These are phyloP conservation scores for Kodamaea anthophila DNA, from an alignment of 1,139 yeast species.

Conservation along the genomic window DNA sequence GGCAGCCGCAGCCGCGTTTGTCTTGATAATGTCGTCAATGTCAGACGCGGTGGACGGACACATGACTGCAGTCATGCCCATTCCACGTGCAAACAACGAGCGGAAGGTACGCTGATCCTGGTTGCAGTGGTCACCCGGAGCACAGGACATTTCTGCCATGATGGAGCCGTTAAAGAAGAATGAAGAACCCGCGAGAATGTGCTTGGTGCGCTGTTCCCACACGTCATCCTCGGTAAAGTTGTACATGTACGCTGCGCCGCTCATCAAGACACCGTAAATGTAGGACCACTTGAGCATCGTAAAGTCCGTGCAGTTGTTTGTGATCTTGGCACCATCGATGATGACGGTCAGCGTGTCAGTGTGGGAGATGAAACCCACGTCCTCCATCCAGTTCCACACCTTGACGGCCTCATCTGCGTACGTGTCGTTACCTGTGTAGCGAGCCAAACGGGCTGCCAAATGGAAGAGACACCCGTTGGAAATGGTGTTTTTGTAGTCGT, in stretches of 20 bases:
- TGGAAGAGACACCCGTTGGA: constrained; percentile 89
- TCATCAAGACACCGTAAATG: constrained; percentile 72
- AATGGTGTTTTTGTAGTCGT: constrained; percentile 85
- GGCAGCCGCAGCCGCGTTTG: constrained; percentile 78
- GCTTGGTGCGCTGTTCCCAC: constrained; percentile 62
- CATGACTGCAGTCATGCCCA: constrained; percentile 68
- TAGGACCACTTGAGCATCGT: constrained; percentile 77
- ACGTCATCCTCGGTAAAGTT: constrained; percentile 60
- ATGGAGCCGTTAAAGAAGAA: constrained; percentile 54
- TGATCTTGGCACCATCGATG: constrained; percentile 72
- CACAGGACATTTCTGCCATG: constrained; percentile 78
- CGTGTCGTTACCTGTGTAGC: constrained; percentile 69
- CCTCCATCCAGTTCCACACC: constrained; percentile 78
- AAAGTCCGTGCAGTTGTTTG: constrained; percentile 54
- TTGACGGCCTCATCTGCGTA: constrained; percentile 77
- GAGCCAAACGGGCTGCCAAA: constrained; percentile 78
- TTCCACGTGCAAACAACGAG: constrained; percentile 70
- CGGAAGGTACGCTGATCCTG: constrained; percentile 89
- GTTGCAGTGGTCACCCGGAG: constrained; percentile 50
- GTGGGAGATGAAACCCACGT: constrained; percentile 43
- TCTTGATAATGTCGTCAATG: constrained; percentile 43
- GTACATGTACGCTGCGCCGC: constrained; percentile 81
- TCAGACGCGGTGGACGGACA: constrained; percentile 56
- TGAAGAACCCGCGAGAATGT: constrained; percentile 46
- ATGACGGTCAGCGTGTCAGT: constrained; percentile 42